Conservation (phyloP, 2,329 filamentous ascomycete genomes). For the Colletotrichum kahawae region DNA sequence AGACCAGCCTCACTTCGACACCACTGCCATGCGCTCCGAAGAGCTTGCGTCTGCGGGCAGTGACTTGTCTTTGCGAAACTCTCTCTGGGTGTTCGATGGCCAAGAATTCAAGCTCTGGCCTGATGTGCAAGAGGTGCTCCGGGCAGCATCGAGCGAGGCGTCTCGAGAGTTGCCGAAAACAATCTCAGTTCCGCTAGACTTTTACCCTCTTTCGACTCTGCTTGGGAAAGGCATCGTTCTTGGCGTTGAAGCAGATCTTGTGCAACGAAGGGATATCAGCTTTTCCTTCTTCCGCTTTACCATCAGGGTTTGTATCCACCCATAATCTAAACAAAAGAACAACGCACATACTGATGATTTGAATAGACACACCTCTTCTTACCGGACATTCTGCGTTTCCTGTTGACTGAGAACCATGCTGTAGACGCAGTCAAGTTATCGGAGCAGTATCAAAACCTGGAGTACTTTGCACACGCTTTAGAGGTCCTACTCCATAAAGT, state of each 20-base stretch:
- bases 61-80: slow-evolving; percentile 68
- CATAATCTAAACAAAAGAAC: slow-evolving; percentile 87
- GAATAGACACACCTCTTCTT: slow-evolving; percentile 89
- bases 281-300: slow-evolving; percentile 91
- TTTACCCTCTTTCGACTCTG: slow-evolving; percentile 89
- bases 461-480: slow-evolving; percentile 91
- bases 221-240: slow-evolving; percentile 90
- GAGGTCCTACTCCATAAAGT: slow-evolving; percentile 93
- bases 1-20: slow-evolving; percentile 66
- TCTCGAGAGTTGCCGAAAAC: slow-evolving; percentile 74
- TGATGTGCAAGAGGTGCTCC: slow-evolving; percentile 83
- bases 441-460: slow-evolving; percentile 82
- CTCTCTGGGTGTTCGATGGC: slow-evolving; percentile 94
- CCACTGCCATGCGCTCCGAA: slow-evolving; percentile 32
- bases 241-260: slow-evolving; percentile 88
- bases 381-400: slow-evolving; percentile 82
- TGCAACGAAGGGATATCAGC: slow-evolving; percentile 89
- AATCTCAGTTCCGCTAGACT: slow-evolving; percentile 85
- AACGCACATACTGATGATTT: slow-evolving; percentile 42
- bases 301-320: slow-evolving; percentile 82
- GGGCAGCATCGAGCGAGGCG: slow-evolving; percentile 69
- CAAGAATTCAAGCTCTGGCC: slow-evolving; percentile 86
- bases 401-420: slow-evolving; percentile 78
- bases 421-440: slow-evolving; percentile 81
- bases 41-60: background rate